Conservation (phyloP, 2,329 filamentous ascomycete species). For the Penicillium sclerotiorum region DNA sequence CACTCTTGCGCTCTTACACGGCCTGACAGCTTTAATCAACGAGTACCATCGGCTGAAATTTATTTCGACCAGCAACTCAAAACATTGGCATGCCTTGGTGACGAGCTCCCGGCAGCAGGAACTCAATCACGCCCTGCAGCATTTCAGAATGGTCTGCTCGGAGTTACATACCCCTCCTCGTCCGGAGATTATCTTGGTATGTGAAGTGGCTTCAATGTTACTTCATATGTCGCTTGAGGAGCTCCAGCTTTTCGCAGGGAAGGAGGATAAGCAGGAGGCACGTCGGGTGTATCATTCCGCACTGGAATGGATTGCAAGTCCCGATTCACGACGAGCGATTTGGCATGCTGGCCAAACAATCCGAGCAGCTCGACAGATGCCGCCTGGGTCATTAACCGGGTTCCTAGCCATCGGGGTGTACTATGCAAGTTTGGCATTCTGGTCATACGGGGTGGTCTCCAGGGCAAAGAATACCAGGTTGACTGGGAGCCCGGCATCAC, state of each 20-base stretch:
- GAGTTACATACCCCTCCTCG: constrained; percentile 18
- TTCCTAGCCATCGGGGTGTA: constrained; percentile 71
- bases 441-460: constrained; percentile 67
- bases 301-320: constrained; percentile 40
- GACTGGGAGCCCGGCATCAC: constrained; percentile 26
- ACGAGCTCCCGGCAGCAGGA: constrained; percentile 63
- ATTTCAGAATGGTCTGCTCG: constrained; percentile 46
- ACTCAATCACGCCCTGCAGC: constrained; percentile 60
- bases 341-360: constrained; percentile 71
- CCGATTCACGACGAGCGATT: constrained; percentile 48
- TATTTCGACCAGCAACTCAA: constrained; percentile 47
- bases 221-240: constrained; percentile 48
- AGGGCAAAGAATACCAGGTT: constrained; percentile 42
- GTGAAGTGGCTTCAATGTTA: constrained; percentile 40
- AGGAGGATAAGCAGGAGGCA: constrained; percentile 45
- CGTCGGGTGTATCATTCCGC: constrained; percentile 37
- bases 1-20: constrained; percentile 64
- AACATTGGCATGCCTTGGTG: constrained; percentile 48
- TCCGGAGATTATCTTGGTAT: constrained; percentile 34
- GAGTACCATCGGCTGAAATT: constrained; percentile 61
- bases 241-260: constrained; percentile 48
- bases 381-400: constrained; percentile 59
- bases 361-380: constrained; percentile 60
- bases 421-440: constrained; percentile 68
- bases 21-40: constrained; percentile 66